phyloP scores from a whole-genome alignment of 495 filamentous ascomycete species.

The Penicillium desertorum region DNA sequence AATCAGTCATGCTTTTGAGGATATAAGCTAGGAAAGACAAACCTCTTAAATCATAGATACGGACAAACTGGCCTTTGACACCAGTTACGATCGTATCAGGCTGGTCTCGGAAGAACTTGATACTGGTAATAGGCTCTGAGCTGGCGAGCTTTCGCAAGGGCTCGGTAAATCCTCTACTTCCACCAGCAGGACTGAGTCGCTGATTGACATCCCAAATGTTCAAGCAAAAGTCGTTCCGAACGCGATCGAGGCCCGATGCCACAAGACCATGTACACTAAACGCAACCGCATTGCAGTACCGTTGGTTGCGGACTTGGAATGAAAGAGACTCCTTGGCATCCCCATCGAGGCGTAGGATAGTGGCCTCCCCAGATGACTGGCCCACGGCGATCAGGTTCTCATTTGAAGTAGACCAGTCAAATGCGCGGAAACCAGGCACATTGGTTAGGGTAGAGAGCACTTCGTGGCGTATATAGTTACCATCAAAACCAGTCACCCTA shows the following conservation, averaged over 20 bases:
- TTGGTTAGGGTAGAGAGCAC: slow-evolving; percentile 71
- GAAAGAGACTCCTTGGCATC: slow-evolving; percentile 60
- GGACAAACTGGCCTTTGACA: slow-evolving; percentile 78
- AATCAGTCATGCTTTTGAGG: slow-evolving; percentile 13
- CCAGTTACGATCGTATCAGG: slow-evolving; percentile 80
- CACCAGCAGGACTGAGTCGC: slow-evolving; percentile 44
- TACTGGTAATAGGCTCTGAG: slow-evolving; percentile 83
- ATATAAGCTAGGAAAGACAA: slow-evolving; percentile 24
- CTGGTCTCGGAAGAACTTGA: slow-evolving; percentile 85
- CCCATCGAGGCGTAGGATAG: slow-evolving; percentile 73
- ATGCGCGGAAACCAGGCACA: slow-evolving; percentile 83
- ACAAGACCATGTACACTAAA: slow-evolving; percentile 78
- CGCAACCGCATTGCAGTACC: slow-evolving; percentile 87
- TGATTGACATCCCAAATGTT: slow-evolving; percentile 91
- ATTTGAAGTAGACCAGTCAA: slow-evolving; percentile 88
- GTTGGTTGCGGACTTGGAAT: slow-evolving; percentile 79
- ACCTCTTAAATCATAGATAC: slow-evolving; percentile 92
- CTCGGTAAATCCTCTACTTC: slow-evolving; percentile 51
- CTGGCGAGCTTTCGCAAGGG: slow-evolving; percentile 72
- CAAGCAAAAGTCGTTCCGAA: slow-evolving; percentile 88
- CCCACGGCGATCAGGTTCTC: slow-evolving; percentile 81
- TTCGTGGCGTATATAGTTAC: slow-evolving; percentile 61
- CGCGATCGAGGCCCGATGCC: slow-evolving; percentile 85
- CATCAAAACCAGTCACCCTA: slow-evolving; percentile 61
- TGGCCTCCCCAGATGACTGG: slow-evolving; percentile 78